A percentile compares a stretch with the other conserved stretches of the same genome.
phyloP scores from a whole-genome alignment of 108 stramenopile genomes.

The Pseudonitzschia multistriata region DNA sequence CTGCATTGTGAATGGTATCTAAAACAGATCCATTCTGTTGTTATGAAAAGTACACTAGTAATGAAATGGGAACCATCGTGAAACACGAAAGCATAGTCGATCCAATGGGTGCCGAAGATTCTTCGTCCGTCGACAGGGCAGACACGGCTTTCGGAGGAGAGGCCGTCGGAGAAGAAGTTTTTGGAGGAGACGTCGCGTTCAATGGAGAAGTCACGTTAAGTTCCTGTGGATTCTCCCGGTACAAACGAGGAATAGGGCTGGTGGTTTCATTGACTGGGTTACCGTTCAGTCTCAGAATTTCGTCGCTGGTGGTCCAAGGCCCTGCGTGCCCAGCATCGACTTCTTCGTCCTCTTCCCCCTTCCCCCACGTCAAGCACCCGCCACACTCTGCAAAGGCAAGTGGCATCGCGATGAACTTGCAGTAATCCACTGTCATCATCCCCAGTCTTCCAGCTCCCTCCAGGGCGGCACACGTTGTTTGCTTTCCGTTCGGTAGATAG shows the following conservation, averaged over 20 bases:
- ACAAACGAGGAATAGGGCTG: background rate
- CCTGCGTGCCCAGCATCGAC: background rate
- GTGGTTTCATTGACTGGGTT: background rate
- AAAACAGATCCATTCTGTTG: too few relatives aligned
- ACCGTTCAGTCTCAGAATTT: too few relatives aligned
- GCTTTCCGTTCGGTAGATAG: background rate
- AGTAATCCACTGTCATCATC: background rate
- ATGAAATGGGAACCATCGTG: background rate
- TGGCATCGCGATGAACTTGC: background rate
- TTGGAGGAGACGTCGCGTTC: background rate
- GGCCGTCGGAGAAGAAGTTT: background rate
- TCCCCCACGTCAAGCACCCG: background rate
- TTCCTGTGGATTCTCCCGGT: background rate
- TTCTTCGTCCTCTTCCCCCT: background rate
- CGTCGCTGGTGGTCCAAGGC: background rate
- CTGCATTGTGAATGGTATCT: too few relatives aligned
- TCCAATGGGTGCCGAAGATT: background rate
- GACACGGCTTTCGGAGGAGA: background rate
- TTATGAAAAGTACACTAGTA: background rate
- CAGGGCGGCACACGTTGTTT: background rate
- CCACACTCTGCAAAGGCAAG: background rate
- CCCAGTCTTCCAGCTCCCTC: slow-evolving; percentile 6
- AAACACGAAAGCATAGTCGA: background rate
- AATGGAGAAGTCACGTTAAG: background rate
- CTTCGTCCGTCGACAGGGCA: background rate